Evolutionary conservation across 371 early-diverging fungal species (phyloP), one percentile per base, ranked within the genome.

Genomic region (Lichtheimia ramosa): DNA sequence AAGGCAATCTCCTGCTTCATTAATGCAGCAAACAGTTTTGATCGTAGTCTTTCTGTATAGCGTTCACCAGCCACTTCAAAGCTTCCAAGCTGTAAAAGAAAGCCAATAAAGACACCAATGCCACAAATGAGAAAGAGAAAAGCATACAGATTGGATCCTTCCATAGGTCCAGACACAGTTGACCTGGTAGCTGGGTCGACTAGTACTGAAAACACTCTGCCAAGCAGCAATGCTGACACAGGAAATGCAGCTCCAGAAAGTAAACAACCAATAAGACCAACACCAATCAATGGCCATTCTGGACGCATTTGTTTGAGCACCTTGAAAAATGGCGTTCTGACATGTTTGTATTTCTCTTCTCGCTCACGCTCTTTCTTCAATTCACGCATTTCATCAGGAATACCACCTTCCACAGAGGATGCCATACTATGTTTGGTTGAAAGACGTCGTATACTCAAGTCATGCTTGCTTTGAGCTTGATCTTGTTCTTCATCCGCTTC

Each of bases 1-100:
- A 83, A 96, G 2, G 73, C 87, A 56, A 92, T 88, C 48, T 94
- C 92, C 73, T 94, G 96, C 24, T 75, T 59, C 58, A 89, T 65
- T 58, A 86, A 71, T 5, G 84, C 71, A 10, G 67, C 54, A 67
- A 89, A 88, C 10, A 77, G 48, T 46, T 54, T 46, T 14, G 65
- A 64, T n/a, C 90, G 76, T 24, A 89, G 57, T 25, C 86, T 79
- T 18, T 73, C 61, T 5, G 87, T 87, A 46, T 89, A 69, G 1
- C 66, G 70, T 64, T 83, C 86, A 41, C 78, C 78, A 12, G 77
- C 66, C 24, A 66, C 46, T 59, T 73, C 77, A 48, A 80, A 77
- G 6, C 66, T 42, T 24, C 58, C 56, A 15, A 61, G 65, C 25
- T 64, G 71, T 5, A 68, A 50, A 15, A 73, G 54, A 40, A 76